Conservation (phyloP, 2,329 filamentous ascomycete genomes). For the Fusarium domesticum region DNA sequence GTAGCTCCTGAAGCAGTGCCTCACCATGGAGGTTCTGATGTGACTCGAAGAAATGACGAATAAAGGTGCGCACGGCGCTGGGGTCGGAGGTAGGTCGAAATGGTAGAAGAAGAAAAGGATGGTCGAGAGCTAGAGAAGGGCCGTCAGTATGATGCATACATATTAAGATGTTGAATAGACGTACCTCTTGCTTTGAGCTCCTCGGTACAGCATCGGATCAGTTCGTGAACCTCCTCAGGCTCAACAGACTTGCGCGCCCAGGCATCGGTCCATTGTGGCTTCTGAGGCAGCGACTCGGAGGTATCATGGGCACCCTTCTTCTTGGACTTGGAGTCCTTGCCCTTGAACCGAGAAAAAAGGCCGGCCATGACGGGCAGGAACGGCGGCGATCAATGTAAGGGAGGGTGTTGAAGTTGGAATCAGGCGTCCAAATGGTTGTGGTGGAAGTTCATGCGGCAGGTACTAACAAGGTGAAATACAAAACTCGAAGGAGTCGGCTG, state of each 20-base stretch:
- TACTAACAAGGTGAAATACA: constrained; percentile 7
- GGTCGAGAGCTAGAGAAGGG: constrained; percentile 66
- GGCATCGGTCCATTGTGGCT: constrained; percentile 82
- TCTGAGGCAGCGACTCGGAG: constrained; percentile 54
- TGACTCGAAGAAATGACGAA: constrained; percentile 86
- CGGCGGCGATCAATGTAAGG: constrained; percentile 6
- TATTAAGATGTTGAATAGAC: constrained; percentile 27
- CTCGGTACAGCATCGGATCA: constrained; percentile 78
- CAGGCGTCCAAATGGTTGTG: background rate
- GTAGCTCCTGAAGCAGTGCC: constrained; percentile 75
- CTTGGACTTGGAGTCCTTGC: constrained; percentile 65
- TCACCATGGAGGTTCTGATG: constrained; percentile 65
- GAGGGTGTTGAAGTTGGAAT: constrained; percentile 5
- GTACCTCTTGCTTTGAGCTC: constrained; percentile 94
- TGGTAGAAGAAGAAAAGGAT: constrained; percentile 88
- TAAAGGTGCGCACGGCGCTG: constrained; percentile 85
- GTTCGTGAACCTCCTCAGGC: constrained; percentile 85
- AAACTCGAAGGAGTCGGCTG: background rate
- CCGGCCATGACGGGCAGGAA: constrained; percentile 50
- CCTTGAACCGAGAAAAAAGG: constrained; percentile 65
- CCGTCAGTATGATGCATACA: constrained; percentile 20
- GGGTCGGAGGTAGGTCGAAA: constrained; percentile 93
- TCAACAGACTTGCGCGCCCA: constrained; percentile 80
- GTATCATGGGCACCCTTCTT: constrained; percentile 62
- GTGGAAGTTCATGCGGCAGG: constrained; percentile 12